Evolutionary conservation across 192 early-diverging fungal genomes (phyloP).

Genomic region (Podila epicladia): DNA sequence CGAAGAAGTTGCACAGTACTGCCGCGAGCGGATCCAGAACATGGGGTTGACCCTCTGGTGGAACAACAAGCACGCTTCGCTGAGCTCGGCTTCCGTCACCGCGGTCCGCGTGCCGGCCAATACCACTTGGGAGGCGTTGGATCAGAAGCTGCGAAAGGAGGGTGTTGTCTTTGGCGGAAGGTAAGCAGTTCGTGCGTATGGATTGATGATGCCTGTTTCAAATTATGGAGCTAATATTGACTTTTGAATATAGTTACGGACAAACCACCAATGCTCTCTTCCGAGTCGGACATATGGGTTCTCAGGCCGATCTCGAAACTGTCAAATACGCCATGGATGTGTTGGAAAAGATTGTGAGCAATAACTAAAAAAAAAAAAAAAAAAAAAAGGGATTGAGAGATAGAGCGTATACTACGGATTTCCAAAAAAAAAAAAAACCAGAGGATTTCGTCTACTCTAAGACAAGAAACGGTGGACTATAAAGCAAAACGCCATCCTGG

Average conservation of each 20-base stretch:
- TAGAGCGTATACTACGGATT: no score
- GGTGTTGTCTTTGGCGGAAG: conserved; percentile 49
- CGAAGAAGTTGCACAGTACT: conserved; percentile 29
- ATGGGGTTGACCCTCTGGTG: conserved; percentile 46
- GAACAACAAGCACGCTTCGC: conserved; percentile 11
- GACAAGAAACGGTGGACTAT: conserved; percentile 8
- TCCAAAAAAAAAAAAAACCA: no score
- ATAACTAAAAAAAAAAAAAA: conserved; percentile 7
- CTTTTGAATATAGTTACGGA: conserved; percentile 20
- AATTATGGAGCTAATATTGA: no score
- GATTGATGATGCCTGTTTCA: neutral
- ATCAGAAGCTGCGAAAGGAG: conserved; percentile 39
- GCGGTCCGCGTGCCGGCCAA: conserved; percentile 36
- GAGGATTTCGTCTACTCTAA: neutral
- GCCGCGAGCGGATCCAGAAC: conserved; percentile 26
- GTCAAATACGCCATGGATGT: conserved; percentile 30
- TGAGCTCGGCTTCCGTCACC: conserved; percentile 36
- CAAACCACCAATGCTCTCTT: conserved; percentile 42
- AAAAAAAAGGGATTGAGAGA: neutral
- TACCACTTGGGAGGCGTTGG: conserved; percentile 41
- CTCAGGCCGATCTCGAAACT: conserved; percentile 32
- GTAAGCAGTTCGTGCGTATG: conserved; percentile 1
- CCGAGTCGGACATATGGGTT: conserved; percentile 47
- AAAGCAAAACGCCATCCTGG: conserved; percentile 11
- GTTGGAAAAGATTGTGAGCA: conserved; percentile 17